Evolutionary conservation across 108 stramenopile species (phyloP).

Genomic region (Nitzschia inconspicua): DNA sequence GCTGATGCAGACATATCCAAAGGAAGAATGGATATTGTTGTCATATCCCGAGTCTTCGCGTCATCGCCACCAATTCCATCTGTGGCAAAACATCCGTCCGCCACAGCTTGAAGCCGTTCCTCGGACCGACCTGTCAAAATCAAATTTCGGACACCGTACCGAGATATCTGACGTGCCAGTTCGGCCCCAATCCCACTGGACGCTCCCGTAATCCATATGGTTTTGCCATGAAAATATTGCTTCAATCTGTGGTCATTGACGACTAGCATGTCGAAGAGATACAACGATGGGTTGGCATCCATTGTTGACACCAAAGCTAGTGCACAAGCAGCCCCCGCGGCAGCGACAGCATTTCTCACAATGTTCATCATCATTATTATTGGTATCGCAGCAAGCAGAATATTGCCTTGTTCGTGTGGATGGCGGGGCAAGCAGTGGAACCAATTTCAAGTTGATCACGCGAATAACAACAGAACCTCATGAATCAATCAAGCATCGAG

Average conservation of each 20-base stretch:
- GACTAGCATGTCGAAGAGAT: slow-evolving; percentile 23
- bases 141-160: slow-evolving; percentile 25
- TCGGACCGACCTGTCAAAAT: slow-evolving; percentile 48
- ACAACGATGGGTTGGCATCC: slow-evolving; percentile 40
- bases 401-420: too few species aligned
- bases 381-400: too few species aligned
- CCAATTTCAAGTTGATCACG: too few species aligned
- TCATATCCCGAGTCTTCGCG: not conserved
- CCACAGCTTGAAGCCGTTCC: slow-evolving; percentile 38
- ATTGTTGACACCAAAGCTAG: slow-evolving; percentile 17
- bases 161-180: slow-evolving; percentile 42
- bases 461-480: too few species aligned
- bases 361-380: too few species aligned
- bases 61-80: not conserved
- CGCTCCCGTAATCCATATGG: slow-evolving; percentile 67
- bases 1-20: slow-evolving; percentile 30
- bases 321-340: slow-evolving; percentile 19
- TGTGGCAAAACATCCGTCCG: slow-evolving; percentile 28
- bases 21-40: slow-evolving; percentile 23
- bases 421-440: too few species aligned
- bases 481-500: too few species aligned
- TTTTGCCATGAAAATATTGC: slow-evolving; percentile 30
- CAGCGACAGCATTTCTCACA: slow-evolving; percentile 8
- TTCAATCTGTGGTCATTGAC: slow-evolving; percentile 8
- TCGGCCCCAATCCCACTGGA: slow-evolving; percentile 68